Conservation (phyloP, 2,329 filamentous ascomycete genomes). For the Ampelomyces quisqualis region DNA sequence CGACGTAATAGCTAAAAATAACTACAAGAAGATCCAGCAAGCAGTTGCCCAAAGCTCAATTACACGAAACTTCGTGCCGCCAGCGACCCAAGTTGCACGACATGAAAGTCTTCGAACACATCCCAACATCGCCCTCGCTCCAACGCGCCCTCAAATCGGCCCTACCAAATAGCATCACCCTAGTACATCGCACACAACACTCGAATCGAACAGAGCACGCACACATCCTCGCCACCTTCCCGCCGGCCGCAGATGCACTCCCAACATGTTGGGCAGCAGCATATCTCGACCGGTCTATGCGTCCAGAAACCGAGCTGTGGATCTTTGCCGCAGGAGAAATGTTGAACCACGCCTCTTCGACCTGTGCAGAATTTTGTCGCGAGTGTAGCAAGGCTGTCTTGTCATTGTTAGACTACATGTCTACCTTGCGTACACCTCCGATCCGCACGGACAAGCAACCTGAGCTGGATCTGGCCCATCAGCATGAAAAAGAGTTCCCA, state of each 20-base stretch:
- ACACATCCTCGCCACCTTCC: constrained; percentile 42
- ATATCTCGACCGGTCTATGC: constrained; percentile 61
- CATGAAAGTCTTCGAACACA: constrained; percentile 24
- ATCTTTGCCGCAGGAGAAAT: constrained; percentile 51
- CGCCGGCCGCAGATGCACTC: constrained; percentile 21
- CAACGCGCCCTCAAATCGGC: constrained; percentile 53
- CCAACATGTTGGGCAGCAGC: constrained; percentile 56
- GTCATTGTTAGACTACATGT: constrained; percentile 31
- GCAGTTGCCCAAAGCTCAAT: not conserved
- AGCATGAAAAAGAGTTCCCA: constrained; percentile 32
- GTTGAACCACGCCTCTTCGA: constrained; percentile 17
- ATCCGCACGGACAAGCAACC: constrained; percentile 28
- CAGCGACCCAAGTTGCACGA: not conserved
- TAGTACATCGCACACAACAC: constrained; percentile 65
- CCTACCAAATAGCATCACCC: constrained; percentile 60
- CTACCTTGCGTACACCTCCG: constrained; percentile 28
- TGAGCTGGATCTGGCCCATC: constrained; percentile 29
- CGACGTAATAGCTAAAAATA: not conserved
- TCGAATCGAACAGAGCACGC: constrained; percentile 46
- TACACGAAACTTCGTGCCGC: not conserved
- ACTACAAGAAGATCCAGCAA: not conserved
- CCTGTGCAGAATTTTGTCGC: constrained; percentile 18
- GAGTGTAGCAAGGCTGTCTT: constrained; percentile 35
- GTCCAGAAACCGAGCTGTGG: constrained; percentile 66
- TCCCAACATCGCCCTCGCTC: constrained; percentile 50